Conservation (phyloP, 2,329 filamentous ascomycete species). For the Rutstroemia sp. region DNA sequence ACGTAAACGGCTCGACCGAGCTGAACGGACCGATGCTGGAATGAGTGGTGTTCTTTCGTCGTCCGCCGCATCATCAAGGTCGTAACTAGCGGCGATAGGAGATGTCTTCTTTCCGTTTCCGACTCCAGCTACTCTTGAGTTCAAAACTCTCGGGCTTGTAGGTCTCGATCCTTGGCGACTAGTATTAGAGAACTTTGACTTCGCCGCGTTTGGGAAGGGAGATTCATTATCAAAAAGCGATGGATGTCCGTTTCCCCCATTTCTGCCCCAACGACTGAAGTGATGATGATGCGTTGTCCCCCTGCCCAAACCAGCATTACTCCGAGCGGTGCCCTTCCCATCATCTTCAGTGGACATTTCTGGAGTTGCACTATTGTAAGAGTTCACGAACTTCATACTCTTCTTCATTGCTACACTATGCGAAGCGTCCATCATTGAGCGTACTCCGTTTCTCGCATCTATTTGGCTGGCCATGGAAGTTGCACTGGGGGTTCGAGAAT, state of each 20-base stretch:
- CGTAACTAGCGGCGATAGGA: constrained; percentile 59
- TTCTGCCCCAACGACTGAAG: constrained; percentile 70
- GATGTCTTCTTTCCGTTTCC: constrained; percentile 47
- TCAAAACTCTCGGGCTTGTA: constrained; percentile 56
- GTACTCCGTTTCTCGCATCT: constrained; percentile 41
- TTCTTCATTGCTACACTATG: constrained; percentile 67
- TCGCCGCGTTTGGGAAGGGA: constrained; percentile 63
- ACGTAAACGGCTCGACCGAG: constrained; percentile 48
- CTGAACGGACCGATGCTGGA: constrained; percentile 48
- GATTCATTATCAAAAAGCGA: constrained; percentile 72
- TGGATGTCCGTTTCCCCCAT: constrained; percentile 56
- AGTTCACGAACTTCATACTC: constrained; percentile 93
- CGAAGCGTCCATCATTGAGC: constrained; percentile 58
- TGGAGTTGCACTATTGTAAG: constrained; percentile 52
- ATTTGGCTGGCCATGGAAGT: constrained; percentile 73
- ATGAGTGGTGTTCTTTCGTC: constrained; percentile 85
- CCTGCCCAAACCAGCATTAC: constrained; percentile 53
- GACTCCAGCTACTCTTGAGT: constrained; percentile 26
- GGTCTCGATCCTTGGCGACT: constrained; percentile 59
- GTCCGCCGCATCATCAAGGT: constrained; percentile 78
- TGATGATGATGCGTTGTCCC: constrained; percentile 71
- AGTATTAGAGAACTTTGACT: constrained; percentile 51
- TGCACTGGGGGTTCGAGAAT: constrained; percentile 90
- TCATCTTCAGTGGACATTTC: constrained; percentile 51
- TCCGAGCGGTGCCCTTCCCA: constrained; percentile 55